A percentile compares a stretch with the other conserved stretches of the same genome.
These are phyloP conservation scores for Pleurotus citrinopileatus DNA, from an alignment of 768 basidiomycete species.

Conservation along the genomic window DNA sequence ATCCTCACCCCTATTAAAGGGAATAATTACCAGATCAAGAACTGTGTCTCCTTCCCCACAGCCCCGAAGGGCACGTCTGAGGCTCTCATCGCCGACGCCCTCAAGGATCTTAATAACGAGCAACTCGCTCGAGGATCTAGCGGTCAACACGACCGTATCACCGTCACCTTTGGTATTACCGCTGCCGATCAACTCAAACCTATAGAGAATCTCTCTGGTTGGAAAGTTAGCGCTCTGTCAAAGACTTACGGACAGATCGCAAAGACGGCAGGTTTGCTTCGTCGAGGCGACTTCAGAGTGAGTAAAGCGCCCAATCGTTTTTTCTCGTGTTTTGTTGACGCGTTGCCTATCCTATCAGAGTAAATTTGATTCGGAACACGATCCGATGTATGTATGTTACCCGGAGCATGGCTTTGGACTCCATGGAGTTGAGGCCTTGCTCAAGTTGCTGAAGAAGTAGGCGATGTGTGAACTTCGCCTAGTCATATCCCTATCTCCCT, in stretches of 20 bases:
- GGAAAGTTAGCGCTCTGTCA: slow-evolving; percentile 41
- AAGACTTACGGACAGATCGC: slow-evolving; percentile 42
- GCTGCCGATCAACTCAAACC: slow-evolving; percentile 38
- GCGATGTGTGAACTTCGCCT: too few relatives aligned
- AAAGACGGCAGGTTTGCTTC: slow-evolving; percentile 34
- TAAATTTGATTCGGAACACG: slow-evolving; percentile 41
- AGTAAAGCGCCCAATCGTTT: slow-evolving; percentile 8
- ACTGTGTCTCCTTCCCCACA: slow-evolving; percentile 49
- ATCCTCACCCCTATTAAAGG: slow-evolving; percentile 48
- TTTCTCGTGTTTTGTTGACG: neutral
- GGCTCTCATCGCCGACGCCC: slow-evolving; percentile 43
- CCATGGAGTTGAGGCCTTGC: slow-evolving; percentile 39
- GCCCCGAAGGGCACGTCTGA: slow-evolving; percentile 57
- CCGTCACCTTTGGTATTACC: slow-evolving; percentile 47
- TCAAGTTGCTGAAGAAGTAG: slow-evolving; percentile 37
- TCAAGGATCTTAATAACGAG: slow-evolving; percentile 33
- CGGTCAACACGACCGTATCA: slow-evolving; percentile 23
- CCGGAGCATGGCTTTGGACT: slow-evolving; percentile 46
- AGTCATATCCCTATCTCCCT: too few relatives aligned
- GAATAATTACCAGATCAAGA: slow-evolving; percentile 54
- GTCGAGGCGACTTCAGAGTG: slow-evolving; percentile 44
- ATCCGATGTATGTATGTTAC: slow-evolving; percentile 50
- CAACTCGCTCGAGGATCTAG: neutral
- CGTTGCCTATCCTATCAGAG: slow-evolving; percentile 21
- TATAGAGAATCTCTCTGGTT: slow-evolving; percentile 42